Conservation (phyloP, 2,329 filamentous ascomycete species). For the Talaromyces sp. region DNA sequence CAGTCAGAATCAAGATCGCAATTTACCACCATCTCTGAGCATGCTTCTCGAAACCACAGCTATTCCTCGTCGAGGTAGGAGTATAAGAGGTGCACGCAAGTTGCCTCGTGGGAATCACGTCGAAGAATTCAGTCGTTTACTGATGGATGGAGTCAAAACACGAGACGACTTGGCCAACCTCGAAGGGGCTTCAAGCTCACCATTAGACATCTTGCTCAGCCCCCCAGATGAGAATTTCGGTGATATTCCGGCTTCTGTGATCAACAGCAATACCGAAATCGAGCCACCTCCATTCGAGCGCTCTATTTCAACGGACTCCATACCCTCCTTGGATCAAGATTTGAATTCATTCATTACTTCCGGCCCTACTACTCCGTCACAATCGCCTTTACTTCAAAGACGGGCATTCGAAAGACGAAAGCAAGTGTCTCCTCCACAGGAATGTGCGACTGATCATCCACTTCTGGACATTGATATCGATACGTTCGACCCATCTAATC, state of each 20-base stretch:
- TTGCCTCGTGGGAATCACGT: constrained; percentile 39
- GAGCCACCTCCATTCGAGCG: constrained; percentile 42
- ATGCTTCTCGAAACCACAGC: constrained; percentile 56
- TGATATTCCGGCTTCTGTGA: constrained; percentile 34
- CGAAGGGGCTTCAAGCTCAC: constrained; percentile 39
- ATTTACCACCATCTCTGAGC: constrained; percentile 52
- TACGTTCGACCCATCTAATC: constrained; percentile 15
- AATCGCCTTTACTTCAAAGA: constrained; percentile 34
- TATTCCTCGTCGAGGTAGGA: constrained; percentile 45
- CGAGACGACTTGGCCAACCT: constrained; percentile 43
- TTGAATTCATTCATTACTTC: constrained; percentile 46
- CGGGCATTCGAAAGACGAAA: constrained; percentile 38
- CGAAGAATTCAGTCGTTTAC: constrained; percentile 51
- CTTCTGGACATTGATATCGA: constrained; percentile 42
- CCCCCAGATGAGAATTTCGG: constrained; percentile 46
- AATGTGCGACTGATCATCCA: constrained; percentile 55
- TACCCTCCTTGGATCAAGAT: constrained; percentile 49
- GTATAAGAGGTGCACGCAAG: constrained; percentile 36
- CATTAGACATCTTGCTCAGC: constrained; percentile 53
- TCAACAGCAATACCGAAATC: constrained; percentile 43
- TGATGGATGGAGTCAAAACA: constrained; percentile 49
- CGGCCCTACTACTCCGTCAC: constrained; percentile 40
- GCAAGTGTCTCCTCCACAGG: constrained; percentile 49
- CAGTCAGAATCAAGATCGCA: constrained; percentile 31
- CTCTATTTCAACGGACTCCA: constrained; percentile 55